Evolutionary conservation across 352 stramenopile genomes (phyloP), one percentile per base, ranked within the genome.

Genomic region (Globisporangium perplexum): DNA sequence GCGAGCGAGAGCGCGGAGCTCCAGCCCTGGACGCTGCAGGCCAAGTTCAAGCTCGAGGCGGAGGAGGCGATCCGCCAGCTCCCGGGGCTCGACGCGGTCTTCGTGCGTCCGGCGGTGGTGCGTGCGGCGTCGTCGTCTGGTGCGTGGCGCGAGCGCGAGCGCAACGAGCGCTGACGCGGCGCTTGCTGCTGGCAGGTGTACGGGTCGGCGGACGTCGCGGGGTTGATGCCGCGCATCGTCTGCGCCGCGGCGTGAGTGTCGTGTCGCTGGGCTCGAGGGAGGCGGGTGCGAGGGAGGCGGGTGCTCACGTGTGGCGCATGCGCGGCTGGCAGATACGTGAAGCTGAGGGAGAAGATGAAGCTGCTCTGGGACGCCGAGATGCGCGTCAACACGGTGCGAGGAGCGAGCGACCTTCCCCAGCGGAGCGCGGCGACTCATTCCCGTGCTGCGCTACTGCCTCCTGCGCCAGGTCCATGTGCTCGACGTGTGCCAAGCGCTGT

Each of bases 281-380:
- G 5, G 12, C 12, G 31, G 31, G 31, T 11, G 39, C 35, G 35
- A 41, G 3, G 18, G 41, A 3, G 41, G 15, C 14, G 41, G 10
- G 35, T 5, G 46, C 12, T 50, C 7, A 46, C 7, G 10, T 44
- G 20, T 36, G 18, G 5, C 5, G 30, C 17, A 23, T 47, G 14
- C 38, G 20, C 18, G 23, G 38, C n/a, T 35, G 10, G 12, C 24
- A 93, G 82, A 39, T 93, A 93, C 44, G 76, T 90, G 35, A 88
- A 90, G 68, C 49, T 95, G 31, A 60, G 86, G 30, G 84, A 95
- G 57, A 92, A 89, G 55, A 95, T 95, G 84, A 93, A 88, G 72
- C 57, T 95, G 45, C 65, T 95, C 1, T 95, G 84, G 84, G 81
- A 93, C 49, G 74, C 77, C 0, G 84, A 95, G 60, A 90, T 95